Conservation (phyloP, 768 basidiomycete genomes). For the Lentinula edodes region DNA sequence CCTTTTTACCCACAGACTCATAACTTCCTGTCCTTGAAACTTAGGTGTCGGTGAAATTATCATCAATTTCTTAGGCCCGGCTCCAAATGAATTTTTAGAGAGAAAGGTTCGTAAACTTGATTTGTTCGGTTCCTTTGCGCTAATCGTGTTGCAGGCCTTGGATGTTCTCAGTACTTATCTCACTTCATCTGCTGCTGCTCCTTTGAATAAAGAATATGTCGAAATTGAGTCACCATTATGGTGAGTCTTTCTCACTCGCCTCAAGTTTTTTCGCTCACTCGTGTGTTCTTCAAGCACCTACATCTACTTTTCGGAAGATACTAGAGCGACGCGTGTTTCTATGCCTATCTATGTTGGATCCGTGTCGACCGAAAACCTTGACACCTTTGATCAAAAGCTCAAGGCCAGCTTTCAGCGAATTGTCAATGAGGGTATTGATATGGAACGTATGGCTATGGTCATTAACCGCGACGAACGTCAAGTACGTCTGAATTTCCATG, state of each 20-base stretch:
- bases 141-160: conserved; percentile 48
- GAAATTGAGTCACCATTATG: conserved; percentile 89
- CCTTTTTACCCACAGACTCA: background rate
- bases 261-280: conserved; percentile 2
- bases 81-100: conserved; percentile 63
- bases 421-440: conserved; percentile 73
- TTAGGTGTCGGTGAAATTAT: conserved; percentile 74
- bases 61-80: conserved; percentile 76
- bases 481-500: conserved; percentile 29
- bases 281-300: conserved; percentile 50
- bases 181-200: conserved; percentile 77
- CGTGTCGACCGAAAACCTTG: conserved; percentile 75
- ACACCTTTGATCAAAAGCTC: conserved; percentile 65
- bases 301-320: conserved; percentile 79
- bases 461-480: conserved; percentile 87
- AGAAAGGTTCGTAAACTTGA: conserved; percentile 42
- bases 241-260: conserved; percentile 31
- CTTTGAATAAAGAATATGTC: conserved; percentile 85
- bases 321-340: conserved; percentile 65
- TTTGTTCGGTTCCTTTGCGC: background rate
- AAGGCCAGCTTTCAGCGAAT: conserved; percentile 66
- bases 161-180: conserved; percentile 86
- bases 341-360: conserved; percentile 78
- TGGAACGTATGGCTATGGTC: conserved; percentile 84
- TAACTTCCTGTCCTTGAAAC: background rate